phyloP scores from a whole-genome alignment of 2,329 filamentous ascomycete genomes.

The Dactylonectria macrodidyma region DNA sequence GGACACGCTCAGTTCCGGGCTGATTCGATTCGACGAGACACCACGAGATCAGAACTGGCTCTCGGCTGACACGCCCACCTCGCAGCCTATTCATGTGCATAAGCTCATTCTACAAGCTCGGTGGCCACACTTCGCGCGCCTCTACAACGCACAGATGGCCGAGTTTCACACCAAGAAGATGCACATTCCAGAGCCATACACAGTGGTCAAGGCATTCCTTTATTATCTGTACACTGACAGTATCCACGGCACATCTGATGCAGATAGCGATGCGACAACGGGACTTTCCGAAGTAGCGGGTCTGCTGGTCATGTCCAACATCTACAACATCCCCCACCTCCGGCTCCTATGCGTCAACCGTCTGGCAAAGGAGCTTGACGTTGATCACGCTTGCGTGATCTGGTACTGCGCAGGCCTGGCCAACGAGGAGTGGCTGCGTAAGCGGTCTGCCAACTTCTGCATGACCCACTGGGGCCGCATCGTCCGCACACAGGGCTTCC shows the following conservation, averaged over 20 bases:
- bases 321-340: slow-evolving; percentile 96
- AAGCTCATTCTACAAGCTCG: slow-evolving; percentile 93
- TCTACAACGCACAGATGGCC: slow-evolving; percentile 95
- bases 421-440: slow-evolving; percentile 93
- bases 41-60: slow-evolving; percentile 69
- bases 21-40: slow-evolving; percentile 62
- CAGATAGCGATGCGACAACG: slow-evolving; percentile 79
- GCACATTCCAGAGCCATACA: slow-evolving; percentile 97
- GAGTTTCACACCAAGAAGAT: slow-evolving; percentile 98
- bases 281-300: slow-evolving; percentile 90
- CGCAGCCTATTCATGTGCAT: slow-evolving; percentile 92
- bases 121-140: slow-evolving; percentile 95
- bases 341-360: slow-evolving; percentile 92
- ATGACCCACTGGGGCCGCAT: slow-evolving; percentile 96
- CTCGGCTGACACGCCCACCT: slow-evolving; percentile 75
- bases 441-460: slow-evolving; percentile 89
- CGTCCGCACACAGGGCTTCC: slow-evolving; percentile 90
- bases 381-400: slow-evolving; percentile 94
- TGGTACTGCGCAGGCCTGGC: slow-evolving; percentile 95
- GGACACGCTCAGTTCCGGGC: slow-evolving; percentile 69
- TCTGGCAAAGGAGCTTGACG: slow-evolving; percentile 90
- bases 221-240: slow-evolving; percentile 98
- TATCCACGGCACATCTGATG: slow-evolving; percentile 72
- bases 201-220: slow-evolving; percentile 92
- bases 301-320: slow-evolving; percentile 96